These are phyloP conservation scores for Plasmodium coatneyi DNA, from an alignment of 169 alveolate species.

Conservation along the genomic window DNA sequence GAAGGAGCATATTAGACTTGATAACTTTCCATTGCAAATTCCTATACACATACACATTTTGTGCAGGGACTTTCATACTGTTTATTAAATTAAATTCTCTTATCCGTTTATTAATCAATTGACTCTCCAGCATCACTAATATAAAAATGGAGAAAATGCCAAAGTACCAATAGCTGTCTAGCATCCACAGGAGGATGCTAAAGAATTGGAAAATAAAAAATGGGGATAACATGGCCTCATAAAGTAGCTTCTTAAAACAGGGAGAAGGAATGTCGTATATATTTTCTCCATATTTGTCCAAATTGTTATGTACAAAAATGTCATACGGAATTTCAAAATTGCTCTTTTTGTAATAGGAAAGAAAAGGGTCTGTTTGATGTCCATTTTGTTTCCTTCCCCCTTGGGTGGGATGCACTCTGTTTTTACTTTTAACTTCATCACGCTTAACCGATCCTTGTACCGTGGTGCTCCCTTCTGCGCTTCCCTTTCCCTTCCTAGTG, in stretches of 20 bases:
- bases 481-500: not conserved
- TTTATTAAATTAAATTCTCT: slow-evolving; percentile 84
- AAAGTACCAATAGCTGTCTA: slow-evolving; percentile 97
- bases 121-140: slow-evolving; percentile 90
- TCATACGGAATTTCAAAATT: slow-evolving; percentile 64
- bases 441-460: not conserved
- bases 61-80: slow-evolving; percentile 93
- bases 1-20: slow-evolving; percentile 90
- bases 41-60: slow-evolving; percentile 89
- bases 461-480: not conserved
- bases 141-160: slow-evolving; percentile 92
- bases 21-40: slow-evolving; percentile 91
- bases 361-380: not conserved
- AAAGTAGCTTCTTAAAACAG: slow-evolving; percentile 90
- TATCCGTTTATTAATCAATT: slow-evolving; percentile 85
- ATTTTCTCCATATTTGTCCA: slow-evolving; percentile 90
- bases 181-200: slow-evolving; percentile 95
- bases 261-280: slow-evolving; percentile 94
- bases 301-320: slow-evolving; percentile 72
- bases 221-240: slow-evolving; percentile 96
- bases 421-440: not conserved
- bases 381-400: not conserved
- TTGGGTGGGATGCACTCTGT: not conserved
- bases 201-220: slow-evolving; percentile 96
- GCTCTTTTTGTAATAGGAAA: slow-evolving; percentile 29